Conservation (phyloP, 73 alveolate genomes). For the Paramecium pentaurelia region DNA sequence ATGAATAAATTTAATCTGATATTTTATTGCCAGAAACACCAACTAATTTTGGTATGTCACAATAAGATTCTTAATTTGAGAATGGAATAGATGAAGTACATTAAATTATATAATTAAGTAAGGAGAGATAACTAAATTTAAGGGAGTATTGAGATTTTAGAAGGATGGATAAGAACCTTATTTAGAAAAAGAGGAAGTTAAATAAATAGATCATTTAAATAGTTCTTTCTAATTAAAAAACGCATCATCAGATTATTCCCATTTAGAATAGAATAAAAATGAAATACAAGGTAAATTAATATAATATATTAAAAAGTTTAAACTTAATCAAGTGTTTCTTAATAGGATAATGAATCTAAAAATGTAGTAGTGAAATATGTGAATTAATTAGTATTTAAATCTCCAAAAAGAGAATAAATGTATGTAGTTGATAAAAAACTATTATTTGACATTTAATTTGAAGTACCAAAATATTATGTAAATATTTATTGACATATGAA, state of each 20-base stretch:
- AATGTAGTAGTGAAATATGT: not conserved
- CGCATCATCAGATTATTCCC: not conserved
- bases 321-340: not conserved
- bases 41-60: not conserved
- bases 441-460: not conserved
- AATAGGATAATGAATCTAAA: not conserved
- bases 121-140: not conserved
- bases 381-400: not conserved
- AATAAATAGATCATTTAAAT: not conserved
- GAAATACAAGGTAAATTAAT: not conserved
- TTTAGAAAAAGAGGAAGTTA: not conserved
- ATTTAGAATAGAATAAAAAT: not conserved
- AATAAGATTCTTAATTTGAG: not conserved
- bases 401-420: not conserved
- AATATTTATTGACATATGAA: not conserved
- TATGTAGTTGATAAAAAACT: not conserved
- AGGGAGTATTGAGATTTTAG: not conserved
- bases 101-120: not conserved
- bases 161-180: not conserved
- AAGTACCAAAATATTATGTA: not conserved
- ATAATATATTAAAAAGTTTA: not conserved
- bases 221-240: not conserved
- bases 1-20: not conserved
- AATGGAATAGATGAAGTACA: not conserved
- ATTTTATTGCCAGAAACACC: not conserved